Base-by-base conservation (phyloP, 2,329 filamentous ascomycete species). In the Thyridium curvatum region DNA sequence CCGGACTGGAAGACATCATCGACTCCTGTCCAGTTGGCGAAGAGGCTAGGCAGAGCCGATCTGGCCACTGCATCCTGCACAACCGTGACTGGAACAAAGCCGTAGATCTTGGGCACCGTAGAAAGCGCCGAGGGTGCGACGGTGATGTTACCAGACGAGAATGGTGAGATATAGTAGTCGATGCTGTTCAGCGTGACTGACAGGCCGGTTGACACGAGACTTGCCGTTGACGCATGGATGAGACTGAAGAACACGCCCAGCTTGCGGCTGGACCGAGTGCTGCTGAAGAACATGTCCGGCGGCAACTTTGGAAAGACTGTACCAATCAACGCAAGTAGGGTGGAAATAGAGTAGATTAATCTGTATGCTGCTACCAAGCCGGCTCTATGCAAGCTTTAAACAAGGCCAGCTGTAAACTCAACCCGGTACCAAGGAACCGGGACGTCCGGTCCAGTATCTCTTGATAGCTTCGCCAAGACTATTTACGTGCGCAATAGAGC, bases 131-230 rank as follows among this genome's bases (percentile, higher is more conserved):
- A 34, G 2, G 41, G 18, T 8, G 40, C 38, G 21, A 49, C 42
- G 12, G 41, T 32, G 30, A 56, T 39, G 13, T 52, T 53, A 30
- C 55, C 58, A 12, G 52, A 44, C 8, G 56, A 43, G 41, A 48
- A 60, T 16, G 59, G 59, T 2, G 59, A 61, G 39, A 61, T 49
- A 42, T 51, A 62, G 40, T 60, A 60, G 47, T 56, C 45, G 16
- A 60, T 41, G 33, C 52, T 45, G 37, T 56, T 47, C 28, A 62
- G 42, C 14, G 43, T 51, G 18, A 61, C 51, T 0, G 59, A 58
- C 4, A 59, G 42, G 15, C 59, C 59, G 4, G 50, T 56, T 7
- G 49, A 47, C 15, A 50, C 44, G 37, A 62, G 52, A 31, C 52
- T 40, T 8, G 50, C 44, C 1, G 43, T 39, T 16, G 37, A 38